Evolutionary conservation across 768 basidiomycete species (phyloP).

Genomic region (Chalciporus piperatus): DNA sequence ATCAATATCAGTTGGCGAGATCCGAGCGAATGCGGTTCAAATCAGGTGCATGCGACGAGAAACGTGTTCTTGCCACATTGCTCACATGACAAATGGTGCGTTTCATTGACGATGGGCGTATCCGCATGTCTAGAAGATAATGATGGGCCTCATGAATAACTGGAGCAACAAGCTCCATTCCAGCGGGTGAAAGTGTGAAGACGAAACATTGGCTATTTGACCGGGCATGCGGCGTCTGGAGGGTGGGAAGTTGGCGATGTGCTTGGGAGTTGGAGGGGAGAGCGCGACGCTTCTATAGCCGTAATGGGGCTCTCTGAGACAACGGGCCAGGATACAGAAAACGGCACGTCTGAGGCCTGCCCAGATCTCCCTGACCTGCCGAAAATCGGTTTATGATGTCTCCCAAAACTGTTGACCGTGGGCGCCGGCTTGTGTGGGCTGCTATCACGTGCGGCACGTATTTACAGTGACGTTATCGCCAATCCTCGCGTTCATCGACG

Average conservation of each 20-base stretch:
- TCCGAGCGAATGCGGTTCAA: conserved; percentile 10
- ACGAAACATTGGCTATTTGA: neutral
- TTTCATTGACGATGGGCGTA: conserved; percentile 3
- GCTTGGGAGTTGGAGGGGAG: neutral
- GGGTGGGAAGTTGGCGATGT: neutral
- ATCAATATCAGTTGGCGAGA: conserved; percentile 7
- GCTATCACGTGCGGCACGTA: neutral
- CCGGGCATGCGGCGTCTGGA: neutral
- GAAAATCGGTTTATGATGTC: neutral
- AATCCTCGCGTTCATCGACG: neutral
- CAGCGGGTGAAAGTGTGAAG: neutral
- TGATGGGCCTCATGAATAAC: too few species aligned
- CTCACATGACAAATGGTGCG: neutral
- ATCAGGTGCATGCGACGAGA: conserved; percentile 9
- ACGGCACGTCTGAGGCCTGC: conserved; percentile 8
- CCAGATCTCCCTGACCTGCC: neutral
- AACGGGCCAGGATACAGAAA: neutral
- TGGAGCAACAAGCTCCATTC: neutral
- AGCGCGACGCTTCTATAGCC: neutral
- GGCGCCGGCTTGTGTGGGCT: neutral
- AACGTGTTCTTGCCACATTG: conserved; percentile 17
- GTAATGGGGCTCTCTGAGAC: neutral
- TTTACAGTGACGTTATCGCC: neutral
- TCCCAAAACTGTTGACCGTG: neutral
- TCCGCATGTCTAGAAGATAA: conserved; percentile 1